Conservation (phyloP, 441 rosid species). For the Croton laevigatus region DNA sequence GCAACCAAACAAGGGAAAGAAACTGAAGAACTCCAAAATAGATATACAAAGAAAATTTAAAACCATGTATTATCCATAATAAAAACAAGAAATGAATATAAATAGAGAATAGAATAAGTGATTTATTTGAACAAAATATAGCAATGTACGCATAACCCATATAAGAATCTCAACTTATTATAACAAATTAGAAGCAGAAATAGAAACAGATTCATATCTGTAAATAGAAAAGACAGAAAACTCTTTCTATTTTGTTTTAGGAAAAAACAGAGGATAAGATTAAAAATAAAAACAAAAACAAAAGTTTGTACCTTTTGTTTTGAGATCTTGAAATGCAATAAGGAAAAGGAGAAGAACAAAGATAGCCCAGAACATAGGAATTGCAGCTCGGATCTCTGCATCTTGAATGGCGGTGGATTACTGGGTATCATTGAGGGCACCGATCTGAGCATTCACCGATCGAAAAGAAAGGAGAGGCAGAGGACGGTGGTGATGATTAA, state of each 20-base stretch:
- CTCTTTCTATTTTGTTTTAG: neutral
- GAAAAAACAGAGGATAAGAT: neutral
- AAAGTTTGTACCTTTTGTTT: constrained; percentile 20
- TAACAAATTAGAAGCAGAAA: constrained; percentile 10
- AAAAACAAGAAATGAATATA: neutral
- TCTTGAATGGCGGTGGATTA: too few species aligned
- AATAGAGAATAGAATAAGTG: neutral
- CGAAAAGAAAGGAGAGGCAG: too few species aligned
- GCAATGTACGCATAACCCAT: constrained; percentile 22
- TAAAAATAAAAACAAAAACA: neutral
- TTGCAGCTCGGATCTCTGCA: too few species aligned
- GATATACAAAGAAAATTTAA: neutral
- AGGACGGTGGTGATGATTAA: too few species aligned
- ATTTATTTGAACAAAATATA: neutral
- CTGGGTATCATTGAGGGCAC: too few species aligned
- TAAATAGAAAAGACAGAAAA: neutral
- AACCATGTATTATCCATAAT: constrained; percentile 1
- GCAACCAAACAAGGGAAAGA: constrained; percentile 17
- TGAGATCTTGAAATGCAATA: constrained; percentile 47
- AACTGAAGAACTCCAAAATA: neutral
- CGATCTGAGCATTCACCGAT: too few species aligned
- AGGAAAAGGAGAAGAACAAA: constrained; percentile 7
- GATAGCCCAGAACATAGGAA: too few species aligned
- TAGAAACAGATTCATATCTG: constrained; percentile 25
- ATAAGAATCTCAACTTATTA: constrained; percentile 9